These are phyloP conservation scores for Eremochloa ophiuroides DNA, from an alignment of 176 grass and related monocot genomes.

Conservation along the genomic window DNA sequence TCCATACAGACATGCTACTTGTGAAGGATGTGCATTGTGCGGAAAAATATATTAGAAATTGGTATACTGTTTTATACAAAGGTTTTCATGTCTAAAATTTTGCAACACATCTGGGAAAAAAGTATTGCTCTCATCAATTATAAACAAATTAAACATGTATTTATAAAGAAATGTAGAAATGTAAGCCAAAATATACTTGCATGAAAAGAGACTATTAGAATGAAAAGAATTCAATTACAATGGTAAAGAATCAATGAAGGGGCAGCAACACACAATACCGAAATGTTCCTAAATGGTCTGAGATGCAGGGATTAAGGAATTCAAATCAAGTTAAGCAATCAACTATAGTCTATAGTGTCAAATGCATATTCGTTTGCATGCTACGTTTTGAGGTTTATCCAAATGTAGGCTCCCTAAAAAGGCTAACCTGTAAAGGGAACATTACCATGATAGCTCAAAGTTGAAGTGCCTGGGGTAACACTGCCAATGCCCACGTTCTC, in stretches of 20 bases:
- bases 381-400: background rate
- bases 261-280: background rate
- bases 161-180: background rate
- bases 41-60: background rate
- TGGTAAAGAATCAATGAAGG: too few species aligned
- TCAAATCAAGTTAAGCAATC: background rate
- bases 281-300: background rate
- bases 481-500: conserved; percentile 74
- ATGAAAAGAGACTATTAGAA: background rate
- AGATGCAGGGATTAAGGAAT: background rate
- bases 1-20: background rate
- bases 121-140: background rate
- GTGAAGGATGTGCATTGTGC: background rate
- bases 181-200: background rate
- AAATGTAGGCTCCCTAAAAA: background rate
- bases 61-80: background rate
- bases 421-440: background rate
- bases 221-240: background rate
- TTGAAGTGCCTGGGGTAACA: conserved; percentile 53
- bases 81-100: background rate
- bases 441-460: conserved; percentile 10
- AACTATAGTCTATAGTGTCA: background rate
- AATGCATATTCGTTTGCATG: background rate
- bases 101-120: background rate
- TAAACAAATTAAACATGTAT: background rate